phyloP scores from a whole-genome alignment of 2,329 filamentous ascomycete species.

The Scortechinia acanthostroma region DNA sequence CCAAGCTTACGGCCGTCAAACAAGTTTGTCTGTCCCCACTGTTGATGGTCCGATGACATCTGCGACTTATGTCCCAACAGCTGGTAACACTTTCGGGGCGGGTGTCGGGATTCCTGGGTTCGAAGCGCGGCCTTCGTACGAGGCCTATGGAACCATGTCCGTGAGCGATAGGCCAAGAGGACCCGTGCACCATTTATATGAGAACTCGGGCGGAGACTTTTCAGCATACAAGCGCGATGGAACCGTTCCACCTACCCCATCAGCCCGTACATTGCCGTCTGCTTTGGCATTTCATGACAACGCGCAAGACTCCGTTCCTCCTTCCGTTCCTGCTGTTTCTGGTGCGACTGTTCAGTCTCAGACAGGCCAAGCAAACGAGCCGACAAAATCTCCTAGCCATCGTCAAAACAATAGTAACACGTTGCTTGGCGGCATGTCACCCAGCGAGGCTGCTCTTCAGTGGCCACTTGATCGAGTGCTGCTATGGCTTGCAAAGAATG shows the following conservation, averaged over 20 bases:
- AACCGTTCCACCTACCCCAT: neutral
- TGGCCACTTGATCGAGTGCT: slow-evolving; percentile 1
- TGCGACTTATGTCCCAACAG: neutral
- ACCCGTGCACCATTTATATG: too few species aligned
- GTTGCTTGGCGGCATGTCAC: neutral
- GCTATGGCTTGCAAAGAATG: slow-evolving; percentile 1
- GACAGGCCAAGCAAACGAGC: neutral
- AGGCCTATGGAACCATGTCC: neutral
- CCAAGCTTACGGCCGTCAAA: too few species aligned
- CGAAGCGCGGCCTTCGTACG: neutral
- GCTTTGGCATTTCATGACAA: neutral
- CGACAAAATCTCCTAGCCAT: neutral
- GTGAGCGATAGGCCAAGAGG: neutral
- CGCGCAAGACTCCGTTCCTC: too few species aligned
- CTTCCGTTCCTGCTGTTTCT: neutral
- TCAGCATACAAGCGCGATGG: neutral
- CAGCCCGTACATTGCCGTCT: neutral
- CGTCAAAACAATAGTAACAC: neutral
- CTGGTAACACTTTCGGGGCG: neutral
- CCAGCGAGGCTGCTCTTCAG: neutral
- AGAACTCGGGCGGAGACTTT: too few species aligned
- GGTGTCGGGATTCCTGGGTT: neutral
- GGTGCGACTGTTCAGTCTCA: too few species aligned
- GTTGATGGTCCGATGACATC: neutral
- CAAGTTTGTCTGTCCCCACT: too few species aligned